Evolutionary conservation across 2,329 filamentous ascomycete genomes (phyloP), one percentile per base, ranked within the genome.

Genomic region (Pleoardoris graminearum): DNA sequence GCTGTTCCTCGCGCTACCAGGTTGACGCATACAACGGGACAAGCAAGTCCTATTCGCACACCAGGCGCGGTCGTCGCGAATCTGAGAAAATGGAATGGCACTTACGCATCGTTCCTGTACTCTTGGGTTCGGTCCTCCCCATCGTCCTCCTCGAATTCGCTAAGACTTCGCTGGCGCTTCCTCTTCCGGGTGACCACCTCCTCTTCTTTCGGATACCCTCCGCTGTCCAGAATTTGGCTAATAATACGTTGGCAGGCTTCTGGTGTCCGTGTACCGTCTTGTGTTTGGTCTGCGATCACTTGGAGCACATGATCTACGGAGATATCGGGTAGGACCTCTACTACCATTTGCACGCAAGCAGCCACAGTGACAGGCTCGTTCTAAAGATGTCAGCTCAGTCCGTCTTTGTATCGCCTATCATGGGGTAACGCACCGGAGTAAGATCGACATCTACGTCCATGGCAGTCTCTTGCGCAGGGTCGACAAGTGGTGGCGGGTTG

Each of bases 301-400:
- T 53, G 46, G 19, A 70, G 57, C 16, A 66, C 70, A 54, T 74
- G 59, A 30, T 70, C 56, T 19, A 65, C 57, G 3, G 67, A 62
- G 27, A 73, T 67, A 35, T 72, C 70, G 7, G 71, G 69, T 4
- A 73, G 57, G 7, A 74, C 61, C 29, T 68, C 57, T 7, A 73
- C 22, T n/a, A 74, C 53, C 57, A 66, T 63, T 39, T 68, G 62
- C 22, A 73, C 46, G 48, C 65, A 72, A 1, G 57, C 57, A 12
- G 61, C 59, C 53, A 65, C 66, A 7, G 59, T 63, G 39, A 70
- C 21, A 3, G 59, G 14, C 16, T 54, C 37, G 12, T 17, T 36
- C 7, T 46, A 10, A n/a, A 42, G 30, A 14, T 35, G 10, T 32
- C n/a, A 32, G 30, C n/a, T 12, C 12, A 32, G 30, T 10, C 38